Base-by-base conservation (phyloP, 139 green algal genomes). In the Coccomyxa sp. region DNA sequence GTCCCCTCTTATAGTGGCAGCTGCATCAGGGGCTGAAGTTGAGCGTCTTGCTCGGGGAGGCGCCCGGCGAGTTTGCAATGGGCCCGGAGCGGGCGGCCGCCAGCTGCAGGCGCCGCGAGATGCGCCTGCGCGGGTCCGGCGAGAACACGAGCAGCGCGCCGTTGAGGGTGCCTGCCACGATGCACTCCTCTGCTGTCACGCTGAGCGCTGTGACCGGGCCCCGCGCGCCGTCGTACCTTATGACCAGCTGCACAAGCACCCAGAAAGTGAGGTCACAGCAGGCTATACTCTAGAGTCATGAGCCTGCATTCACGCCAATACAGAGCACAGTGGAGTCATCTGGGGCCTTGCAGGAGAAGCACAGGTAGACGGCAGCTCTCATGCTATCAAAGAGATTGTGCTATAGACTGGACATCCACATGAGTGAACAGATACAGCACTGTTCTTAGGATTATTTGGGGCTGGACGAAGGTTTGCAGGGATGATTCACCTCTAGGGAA, bases 401-500 rank as follows among this genome's bases (percentile, higher is more conserved):
- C n/a, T n/a, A n/a, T n/a, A n/a, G n/a, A n/a, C n/a, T n/a, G n/a
- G n/a, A n/a, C n/a, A n/a, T n/a, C n/a, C n/a, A n/a, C n/a, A n/a
- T n/a, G n/a, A n/a, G n/a, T n/a, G n/a, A n/a, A n/a, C n/a, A n/a
- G n/a, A n/a, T n/a, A n/a, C n/a, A n/a, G n/a, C n/a, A n/a, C n/a
- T n/a, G n/a, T n/a, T n/a, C n/a, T n/a, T n/a, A n/a, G n/a, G n/a
- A n/a, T n/a, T n/a, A n/a, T n/a, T n/a, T n/a, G n/a, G n/a, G n/a
- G n/a, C n/a, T n/a, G n/a, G n/a, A n/a, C n/a, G n/a, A n/a, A n/a
- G n/a, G n/a, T n/a, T n/a, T n/a, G n/a, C n/a, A n/a, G n/a, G n/a
- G n/a, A n/a, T n/a, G n/a, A n/a, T n/a, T n/a, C 33, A 85, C 83
- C 78, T 84, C 37, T 29, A 90, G 71, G 8, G 80, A 85, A 78